Evolutionary conservation across 116 monocot genomes (phyloP).

Genomic region (Iris pallida): DNA sequence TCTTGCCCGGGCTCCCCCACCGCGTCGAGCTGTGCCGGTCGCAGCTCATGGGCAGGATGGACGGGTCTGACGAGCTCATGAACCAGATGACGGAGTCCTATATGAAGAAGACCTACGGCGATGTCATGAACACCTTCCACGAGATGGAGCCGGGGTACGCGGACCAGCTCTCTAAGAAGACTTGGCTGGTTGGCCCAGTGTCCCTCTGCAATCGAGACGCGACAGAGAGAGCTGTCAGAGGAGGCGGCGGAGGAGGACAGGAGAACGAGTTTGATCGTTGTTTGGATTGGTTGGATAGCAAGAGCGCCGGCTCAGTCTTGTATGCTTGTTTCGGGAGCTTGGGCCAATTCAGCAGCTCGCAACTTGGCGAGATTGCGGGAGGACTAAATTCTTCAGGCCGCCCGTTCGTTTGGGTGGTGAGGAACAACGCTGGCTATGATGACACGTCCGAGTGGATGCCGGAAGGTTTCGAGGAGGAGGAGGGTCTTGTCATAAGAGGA

Average conservation of each 20-base stretch:
- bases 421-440: background rate
- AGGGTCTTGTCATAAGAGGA: background rate
- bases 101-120: conserved; percentile 3
- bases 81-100: background rate
- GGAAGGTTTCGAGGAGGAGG: conserved; percentile 4
- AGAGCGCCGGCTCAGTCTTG: conserved; percentile 19
- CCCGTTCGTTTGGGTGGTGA: conserved; percentile 22
- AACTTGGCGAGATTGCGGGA: conserved; percentile 12
- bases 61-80: background rate
- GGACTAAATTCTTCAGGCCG: conserved; percentile 4
- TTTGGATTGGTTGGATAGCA: conserved; percentile 19
- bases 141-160: conserved; percentile 10
- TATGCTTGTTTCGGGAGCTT: conserved; percentile 23
- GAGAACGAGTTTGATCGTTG: background rate
- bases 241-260: background rate
- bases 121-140: conserved; percentile 5
- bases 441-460: background rate
- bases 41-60: conserved; percentile 12
- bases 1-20: conserved; percentile 30
- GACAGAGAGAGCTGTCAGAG: background rate
- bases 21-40: conserved; percentile 17
- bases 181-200: conserved; percentile 9
- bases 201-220: background rate
- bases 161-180: background rate
- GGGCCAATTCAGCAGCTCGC: background rate